A percentile compares a stretch with the other conserved stretches of the same genome.
Evolutionary conservation across 2,329 filamentous ascomycete species (phyloP).

Genomic region (Fusarium sp.): DNA sequence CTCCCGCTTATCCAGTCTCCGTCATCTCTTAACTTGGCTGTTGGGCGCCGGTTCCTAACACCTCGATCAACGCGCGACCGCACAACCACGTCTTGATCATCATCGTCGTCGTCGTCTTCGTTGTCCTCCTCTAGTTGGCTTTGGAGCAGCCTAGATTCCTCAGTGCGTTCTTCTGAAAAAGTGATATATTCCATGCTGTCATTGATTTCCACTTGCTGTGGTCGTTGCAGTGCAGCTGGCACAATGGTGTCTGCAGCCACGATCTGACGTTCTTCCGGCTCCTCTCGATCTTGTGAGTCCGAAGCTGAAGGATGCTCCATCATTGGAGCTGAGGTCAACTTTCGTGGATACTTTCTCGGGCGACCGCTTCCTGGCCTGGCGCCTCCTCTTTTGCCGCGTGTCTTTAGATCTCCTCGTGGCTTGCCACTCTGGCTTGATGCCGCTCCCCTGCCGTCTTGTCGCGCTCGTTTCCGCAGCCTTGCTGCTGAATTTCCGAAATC

Average conservation of each 20-base stretch:
- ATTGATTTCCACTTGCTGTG: conserved; percentile 10
- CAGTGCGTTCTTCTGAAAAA: conserved; percentile 46
- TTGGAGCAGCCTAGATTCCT: conserved; percentile 27
- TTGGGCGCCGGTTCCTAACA: conserved; percentile 49
- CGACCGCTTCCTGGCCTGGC: conserved; percentile 54
- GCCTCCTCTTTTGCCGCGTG: conserved; percentile 53
- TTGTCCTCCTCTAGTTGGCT: conserved; percentile 42
- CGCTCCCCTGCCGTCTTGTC: conserved; percentile 24
- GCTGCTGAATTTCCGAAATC: conserved; percentile 38
- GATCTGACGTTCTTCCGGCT: conserved; percentile 24
- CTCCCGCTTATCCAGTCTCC: conserved; percentile 37
- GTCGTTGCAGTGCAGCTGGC: conserved; percentile 1
- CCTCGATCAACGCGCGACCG: conserved; percentile 42
- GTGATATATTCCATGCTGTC: conserved; percentile 46
- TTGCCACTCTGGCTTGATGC: conserved; percentile 24
- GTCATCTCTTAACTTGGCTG: conserved; percentile 53
- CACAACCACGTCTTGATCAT: conserved; percentile 49
- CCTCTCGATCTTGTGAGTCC: conserved; percentile 17
- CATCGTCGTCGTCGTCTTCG: conserved; percentile 47
- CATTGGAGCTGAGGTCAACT: conserved; percentile 16
- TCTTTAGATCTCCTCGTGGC: conserved; percentile 44
- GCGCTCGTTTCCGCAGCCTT: conserved; percentile 45
- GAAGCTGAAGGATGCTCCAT: conserved; percentile 8
- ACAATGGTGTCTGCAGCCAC: conserved; percentile 27
- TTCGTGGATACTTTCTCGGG: conserved; percentile 54